Percentiles rank a stretch among this genome's conserved stretches.
Evolutionary conservation across 1,284 basidiomycete genomes (phyloP).

Genomic region (Amylostereum chailletii): DNA sequence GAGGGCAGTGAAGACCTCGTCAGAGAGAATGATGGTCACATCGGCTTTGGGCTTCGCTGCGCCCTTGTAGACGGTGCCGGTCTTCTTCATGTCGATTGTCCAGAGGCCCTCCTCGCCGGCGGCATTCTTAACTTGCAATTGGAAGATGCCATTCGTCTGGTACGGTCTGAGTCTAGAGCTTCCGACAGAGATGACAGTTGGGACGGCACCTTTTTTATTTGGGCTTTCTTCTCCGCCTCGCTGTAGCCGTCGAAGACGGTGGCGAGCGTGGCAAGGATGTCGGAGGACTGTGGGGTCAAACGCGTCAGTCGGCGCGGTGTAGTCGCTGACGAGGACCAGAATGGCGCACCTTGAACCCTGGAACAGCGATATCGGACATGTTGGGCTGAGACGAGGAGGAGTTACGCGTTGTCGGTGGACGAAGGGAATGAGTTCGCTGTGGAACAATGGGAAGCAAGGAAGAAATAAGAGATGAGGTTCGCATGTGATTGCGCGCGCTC

Average conservation of each 20-base stretch:
- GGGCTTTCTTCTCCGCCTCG: constrained; percentile 68
- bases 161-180: background rate
- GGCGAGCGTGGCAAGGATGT: constrained; percentile 56
- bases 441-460: background rate
- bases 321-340: background rate
- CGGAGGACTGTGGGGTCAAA: constrained; percentile 47
- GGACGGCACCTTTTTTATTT: constrained; percentile 75
- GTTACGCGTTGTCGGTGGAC: background rate
- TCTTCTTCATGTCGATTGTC: constrained; percentile 97
- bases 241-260: constrained; percentile 55
- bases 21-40: constrained; percentile 71
- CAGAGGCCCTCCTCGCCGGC: constrained; percentile 72
- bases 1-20: constrained; percentile 59
- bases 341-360: constrained; percentile 25
- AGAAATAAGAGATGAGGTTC: background rate
- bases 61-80: constrained; percentile 76
- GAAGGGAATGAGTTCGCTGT: background rate
- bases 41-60: constrained; percentile 65
- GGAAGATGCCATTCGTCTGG: constrained; percentile 89
- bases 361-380: constrained; percentile 29
- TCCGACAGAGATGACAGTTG: background rate
- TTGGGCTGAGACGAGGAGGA: background rate
- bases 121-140: constrained; percentile 77
- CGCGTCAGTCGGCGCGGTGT: background rate
- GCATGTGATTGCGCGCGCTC: background rate